phyloP scores from a whole-genome alignment of 202 grass and related monocot genomes.

The Zoysia matrella region DNA sequence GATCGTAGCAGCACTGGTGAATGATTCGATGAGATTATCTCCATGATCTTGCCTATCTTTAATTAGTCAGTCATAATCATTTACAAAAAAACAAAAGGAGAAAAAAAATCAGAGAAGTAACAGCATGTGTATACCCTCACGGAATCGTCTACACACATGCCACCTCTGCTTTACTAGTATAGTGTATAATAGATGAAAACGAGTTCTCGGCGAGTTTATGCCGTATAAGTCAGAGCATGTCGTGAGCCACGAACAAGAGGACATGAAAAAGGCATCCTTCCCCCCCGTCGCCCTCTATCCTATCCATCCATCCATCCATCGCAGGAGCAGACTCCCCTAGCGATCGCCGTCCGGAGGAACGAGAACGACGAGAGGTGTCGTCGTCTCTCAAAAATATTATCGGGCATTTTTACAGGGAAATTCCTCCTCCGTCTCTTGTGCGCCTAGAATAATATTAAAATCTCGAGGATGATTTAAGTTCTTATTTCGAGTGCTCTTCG shows the following conservation, averaged over 20 bases:
- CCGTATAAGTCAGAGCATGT: slow-evolving; percentile 38
- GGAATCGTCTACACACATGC: slow-evolving; percentile 32
- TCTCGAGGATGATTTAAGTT: slow-evolving; percentile 19
- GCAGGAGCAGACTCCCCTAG: not conserved
- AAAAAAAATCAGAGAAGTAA: too few relatives aligned
- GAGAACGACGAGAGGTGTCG: not conserved
- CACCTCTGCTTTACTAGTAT: not conserved
- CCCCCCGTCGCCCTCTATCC: not conserved
- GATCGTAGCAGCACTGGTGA: not conserved
- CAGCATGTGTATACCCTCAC: not conserved
- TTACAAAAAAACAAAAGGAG: too few relatives aligned
- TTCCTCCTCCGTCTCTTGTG: slow-evolving; percentile 3
- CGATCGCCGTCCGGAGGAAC: slow-evolving; percentile 4
- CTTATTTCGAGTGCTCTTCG: not conserved
- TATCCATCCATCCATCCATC: slow-evolving; percentile 6
- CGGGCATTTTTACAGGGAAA: slow-evolving; percentile 15
- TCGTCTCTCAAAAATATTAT: slow-evolving; percentile 8
- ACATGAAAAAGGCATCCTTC: slow-evolving; percentile 23
- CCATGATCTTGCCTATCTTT: too few relatives aligned
- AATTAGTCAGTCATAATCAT: too few relatives aligned
- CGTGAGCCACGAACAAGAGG: slow-evolving; percentile 31
- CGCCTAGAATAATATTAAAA: not conserved
- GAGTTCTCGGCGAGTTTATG: slow-evolving; percentile 32
- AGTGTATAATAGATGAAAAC: slow-evolving; percentile 1
- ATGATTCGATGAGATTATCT: too few relatives aligned